Evolutionary conservation across 2,329 filamentous ascomycete species (phyloP).

Genomic region (Sclerotinia glacialis): DNA sequence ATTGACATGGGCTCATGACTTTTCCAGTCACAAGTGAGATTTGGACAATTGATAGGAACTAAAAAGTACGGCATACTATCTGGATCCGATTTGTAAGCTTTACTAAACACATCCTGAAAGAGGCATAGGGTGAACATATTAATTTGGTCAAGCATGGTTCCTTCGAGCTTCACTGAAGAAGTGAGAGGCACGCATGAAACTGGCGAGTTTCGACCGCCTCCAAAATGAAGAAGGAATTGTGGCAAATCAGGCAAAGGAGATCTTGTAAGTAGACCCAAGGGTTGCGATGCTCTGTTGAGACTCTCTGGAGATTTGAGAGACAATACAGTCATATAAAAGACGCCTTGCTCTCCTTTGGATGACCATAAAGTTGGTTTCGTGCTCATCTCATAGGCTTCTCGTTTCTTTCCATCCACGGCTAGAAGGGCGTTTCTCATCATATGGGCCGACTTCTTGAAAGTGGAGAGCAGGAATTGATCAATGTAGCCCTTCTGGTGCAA

Average conservation of each 20-base stretch:
- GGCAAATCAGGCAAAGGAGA: slow-evolving; percentile 62
- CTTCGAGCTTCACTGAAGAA: slow-evolving; percentile 45
- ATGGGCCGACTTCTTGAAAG: slow-evolving; percentile 68
- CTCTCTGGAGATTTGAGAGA: slow-evolving; percentile 54
- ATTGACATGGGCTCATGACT: not conserved
- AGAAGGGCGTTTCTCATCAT: slow-evolving; percentile 83
- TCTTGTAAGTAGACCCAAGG: slow-evolving; percentile 70
- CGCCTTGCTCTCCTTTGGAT: slow-evolving; percentile 45
- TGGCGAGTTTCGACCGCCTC: slow-evolving; percentile 56
- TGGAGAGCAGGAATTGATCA: slow-evolving; percentile 71
- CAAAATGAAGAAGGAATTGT: slow-evolving; percentile 69
- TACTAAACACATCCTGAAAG: slow-evolving; percentile 86
- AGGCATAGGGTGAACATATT: slow-evolving; percentile 70
- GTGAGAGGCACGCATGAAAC: slow-evolving; percentile 51
- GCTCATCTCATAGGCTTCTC: slow-evolving; percentile 70
- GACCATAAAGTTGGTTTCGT: slow-evolving; percentile 77
- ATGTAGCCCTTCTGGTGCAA: slow-evolving; percentile 66
- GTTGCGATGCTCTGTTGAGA: slow-evolving; percentile 57
- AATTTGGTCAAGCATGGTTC: slow-evolving; percentile 52
- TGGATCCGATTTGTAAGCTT: slow-evolving; percentile 65
- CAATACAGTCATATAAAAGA: slow-evolving; percentile 62
- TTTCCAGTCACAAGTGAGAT: not conserved
- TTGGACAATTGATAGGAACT: slow-evolving; percentile 51
- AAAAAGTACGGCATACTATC: slow-evolving; percentile 79
- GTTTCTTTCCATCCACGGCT: slow-evolving; percentile 76